Evolutionary conservation across 1,284 basidiomycete species (phyloP), one percentile per base, ranked within the genome.

Genomic region (Apiotrichum veenhuisii): DNA sequence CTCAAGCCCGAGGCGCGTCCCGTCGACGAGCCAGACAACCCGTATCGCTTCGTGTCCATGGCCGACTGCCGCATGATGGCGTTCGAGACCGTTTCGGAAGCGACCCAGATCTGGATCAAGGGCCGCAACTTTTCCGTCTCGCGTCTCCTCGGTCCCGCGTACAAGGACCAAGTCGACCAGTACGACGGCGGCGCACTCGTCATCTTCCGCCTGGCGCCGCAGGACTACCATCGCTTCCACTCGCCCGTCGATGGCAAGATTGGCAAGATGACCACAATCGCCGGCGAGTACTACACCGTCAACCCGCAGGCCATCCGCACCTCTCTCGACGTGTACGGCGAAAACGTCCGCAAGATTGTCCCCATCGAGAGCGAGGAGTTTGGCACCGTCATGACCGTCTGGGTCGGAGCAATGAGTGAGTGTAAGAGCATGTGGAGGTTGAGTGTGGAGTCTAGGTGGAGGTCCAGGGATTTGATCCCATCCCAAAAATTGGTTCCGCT

Each of bases 191-290:
- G 93, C 4, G 87, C 83, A 3, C 58, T 77, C 10, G 75, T 64
- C 23, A 94, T 96, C 60, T 96, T 96, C 79, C 82, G 92, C 40
- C 80, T 97, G n/a, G 92, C 92, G 1, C 92, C 93, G 0, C 92
- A 93, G 59, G 93, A 96, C 72, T 98, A 98, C 70, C 95, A 98
- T 75, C 87, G 95, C 0, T 98, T 94, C 82, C 94, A 98, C 74
- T 87, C 86, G 0, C 92, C 93, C 0, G 90, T 95, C 20, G 87
- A 91, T 63, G 94, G 91, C 0, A 83, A 72, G 25, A 83, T 95
- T 36, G 91, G 91, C 20, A 81, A 81, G 44, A 90, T 92, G 84
- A 86, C 84, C 2, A 82, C 87, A 64, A 88, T 94, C 60, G 64
- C 84, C 3, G 91, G 91, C 18, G 89, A 93, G 71, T 95, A 94